These are phyloP conservation scores for Thalassiosira pacifica DNA, from an alignment of 352 stramenopile genomes.

Conservation along the genomic window DNA sequence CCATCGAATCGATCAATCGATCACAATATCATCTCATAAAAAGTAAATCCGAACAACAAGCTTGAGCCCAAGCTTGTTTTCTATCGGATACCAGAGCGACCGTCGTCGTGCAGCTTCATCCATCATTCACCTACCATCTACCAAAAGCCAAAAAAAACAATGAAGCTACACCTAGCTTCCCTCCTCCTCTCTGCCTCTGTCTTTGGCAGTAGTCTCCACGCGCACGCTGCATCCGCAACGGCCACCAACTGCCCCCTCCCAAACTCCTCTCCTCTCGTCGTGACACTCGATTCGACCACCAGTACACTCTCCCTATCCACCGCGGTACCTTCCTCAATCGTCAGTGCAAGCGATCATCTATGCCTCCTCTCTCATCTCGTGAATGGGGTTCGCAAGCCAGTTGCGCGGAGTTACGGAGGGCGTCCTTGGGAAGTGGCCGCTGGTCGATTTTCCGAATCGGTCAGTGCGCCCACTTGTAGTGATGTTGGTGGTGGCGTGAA, in stretches of 20 bases:
- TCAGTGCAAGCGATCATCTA: not conserved
- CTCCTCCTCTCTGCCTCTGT: not conserved
- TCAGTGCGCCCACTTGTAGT: not conserved
- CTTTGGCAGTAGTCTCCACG: not conserved
- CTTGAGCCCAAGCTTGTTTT: too few species aligned
- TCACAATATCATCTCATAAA: too few species aligned
- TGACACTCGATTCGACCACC: not conserved
- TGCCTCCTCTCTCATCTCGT: conserved; percentile 22
- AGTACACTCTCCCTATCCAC: not conserved
- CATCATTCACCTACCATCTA: not conserved
- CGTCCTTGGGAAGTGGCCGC: conserved; percentile 52
- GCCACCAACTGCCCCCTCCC: not conserved
- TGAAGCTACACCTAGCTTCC: not conserved
- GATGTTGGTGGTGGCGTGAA: not conserved
- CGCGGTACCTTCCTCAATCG: not conserved
- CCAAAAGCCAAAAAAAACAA: not conserved
- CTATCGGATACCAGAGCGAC: too few species aligned
- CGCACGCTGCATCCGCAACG: not conserved
- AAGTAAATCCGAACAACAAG: too few species aligned
- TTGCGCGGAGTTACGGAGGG: conserved; percentile 59
- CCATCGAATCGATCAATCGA: too few species aligned
- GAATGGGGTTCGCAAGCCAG: conserved; percentile 23
- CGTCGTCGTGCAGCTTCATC: not conserved
- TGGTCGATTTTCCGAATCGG: conserved; percentile 14
- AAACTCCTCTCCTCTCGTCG: not conserved